phyloP scores from a whole-genome alignment of 2,329 filamentous ascomycete genomes.

The Raffaelea deltoideospora region DNA sequence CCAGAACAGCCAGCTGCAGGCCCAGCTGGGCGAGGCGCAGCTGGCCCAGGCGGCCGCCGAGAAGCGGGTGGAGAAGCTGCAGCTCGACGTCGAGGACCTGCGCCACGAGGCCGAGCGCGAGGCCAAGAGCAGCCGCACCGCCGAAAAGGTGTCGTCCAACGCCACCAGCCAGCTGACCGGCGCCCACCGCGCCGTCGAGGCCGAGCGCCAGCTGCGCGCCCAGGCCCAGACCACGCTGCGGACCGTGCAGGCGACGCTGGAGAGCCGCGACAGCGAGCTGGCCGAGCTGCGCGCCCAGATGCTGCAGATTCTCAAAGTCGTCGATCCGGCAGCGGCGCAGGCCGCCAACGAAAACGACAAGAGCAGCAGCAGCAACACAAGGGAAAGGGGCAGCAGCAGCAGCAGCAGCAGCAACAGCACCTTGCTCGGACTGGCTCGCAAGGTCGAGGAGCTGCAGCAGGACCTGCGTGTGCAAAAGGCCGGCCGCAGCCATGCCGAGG shows the following conservation, averaged over 20 bases:
- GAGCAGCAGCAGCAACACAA: constrained; percentile 20
- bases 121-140: constrained; percentile 76
- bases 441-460: constrained; percentile 78
- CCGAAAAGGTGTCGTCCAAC: constrained; percentile 74
- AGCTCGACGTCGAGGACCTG: constrained; percentile 76
- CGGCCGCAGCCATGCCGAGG: constrained; percentile 66
- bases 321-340: constrained; percentile 59
- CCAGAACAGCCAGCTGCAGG: constrained; percentile 62
- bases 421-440: constrained; percentile 64
- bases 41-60: constrained; percentile 69
- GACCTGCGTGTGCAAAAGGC: constrained; percentile 73
- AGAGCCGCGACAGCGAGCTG: constrained; percentile 67
- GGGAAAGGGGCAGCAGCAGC: neutral
- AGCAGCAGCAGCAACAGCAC: constrained; percentile 3
- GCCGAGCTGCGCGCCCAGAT: constrained; percentile 67
- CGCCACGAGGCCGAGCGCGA: constrained; percentile 85
- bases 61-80: constrained; percentile 87
- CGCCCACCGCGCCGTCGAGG: constrained; percentile 76
- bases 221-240: constrained; percentile 79
- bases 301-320: constrained; percentile 68
- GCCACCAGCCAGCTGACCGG: constrained; percentile 75
- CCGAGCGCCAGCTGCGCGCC: constrained; percentile 68
- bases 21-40: constrained; percentile 76
- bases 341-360: constrained; percentile 41
- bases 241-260: constrained; percentile 63